A percentile compares a stretch with the other conserved stretches of the same genome.
Evolutionary conservation across 805 yeast species (phyloP).

Genomic region (Candida tammaniensis): DNA sequence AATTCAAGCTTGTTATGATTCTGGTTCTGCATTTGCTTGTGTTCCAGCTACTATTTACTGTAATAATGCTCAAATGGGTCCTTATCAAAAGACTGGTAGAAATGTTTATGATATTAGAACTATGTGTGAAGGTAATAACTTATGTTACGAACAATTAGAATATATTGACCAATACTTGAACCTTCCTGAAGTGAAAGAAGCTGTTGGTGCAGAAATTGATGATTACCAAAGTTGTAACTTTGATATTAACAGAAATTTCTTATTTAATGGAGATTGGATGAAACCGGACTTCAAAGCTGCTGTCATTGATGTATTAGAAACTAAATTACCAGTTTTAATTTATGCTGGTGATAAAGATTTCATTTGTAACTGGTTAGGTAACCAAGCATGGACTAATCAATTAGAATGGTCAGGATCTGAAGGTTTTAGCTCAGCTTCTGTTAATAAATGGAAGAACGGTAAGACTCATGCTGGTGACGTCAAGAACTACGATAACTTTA

Average conservation of each 20-base stretch:
- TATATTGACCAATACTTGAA: constrained; percentile 80
- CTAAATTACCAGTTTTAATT: constrained; percentile 73
- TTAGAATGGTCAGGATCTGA: constrained; percentile 23
- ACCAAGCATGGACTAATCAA: constrained; percentile 38
- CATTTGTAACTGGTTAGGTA: constrained; percentile 47
- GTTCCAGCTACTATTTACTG: constrained; percentile 91
- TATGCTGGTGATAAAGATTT: constrained; percentile 70
- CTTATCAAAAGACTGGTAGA: constrained; percentile 79
- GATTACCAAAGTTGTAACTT: constrained; percentile 72
- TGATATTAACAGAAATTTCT: constrained; percentile 74
- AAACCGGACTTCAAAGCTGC: constrained; percentile 59
- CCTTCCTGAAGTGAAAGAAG: constrained; percentile 67
- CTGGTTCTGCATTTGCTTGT: constrained; percentile 78
- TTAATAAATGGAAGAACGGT: constrained; percentile 37
- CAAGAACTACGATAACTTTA: constrained; percentile 68
- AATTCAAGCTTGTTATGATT: constrained; percentile 73
- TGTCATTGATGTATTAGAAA: constrained; percentile 65
- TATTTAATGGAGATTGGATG: constrained; percentile 89
- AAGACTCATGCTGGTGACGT: constrained; percentile 65
- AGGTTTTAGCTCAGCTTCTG: constrained; percentile 16
- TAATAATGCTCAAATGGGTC: constrained; percentile 77
- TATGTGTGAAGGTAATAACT: constrained; percentile 62
- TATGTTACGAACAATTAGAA: constrained; percentile 79
- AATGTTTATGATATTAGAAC: constrained; percentile 88
- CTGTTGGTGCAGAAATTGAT: constrained; percentile 89